Base-by-base conservation (phyloP, 176 grass and related monocot species). In the Rhynchospora breviuscula region DNA sequence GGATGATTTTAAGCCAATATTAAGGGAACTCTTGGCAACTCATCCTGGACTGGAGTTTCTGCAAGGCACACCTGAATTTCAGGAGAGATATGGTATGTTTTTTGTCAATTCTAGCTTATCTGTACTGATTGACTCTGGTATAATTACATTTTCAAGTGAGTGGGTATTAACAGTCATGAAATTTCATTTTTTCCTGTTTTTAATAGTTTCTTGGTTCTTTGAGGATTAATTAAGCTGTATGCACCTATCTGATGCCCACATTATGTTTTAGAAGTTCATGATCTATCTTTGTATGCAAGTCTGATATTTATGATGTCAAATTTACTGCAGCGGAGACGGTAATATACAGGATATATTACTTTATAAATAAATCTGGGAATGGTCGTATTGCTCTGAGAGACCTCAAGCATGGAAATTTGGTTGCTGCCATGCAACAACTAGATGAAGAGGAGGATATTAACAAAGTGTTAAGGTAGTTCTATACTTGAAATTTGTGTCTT, bases 341-440 rank as follows among this genome's bases (percentile, higher is more conserved):
- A 75, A 92, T 99, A 92, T 99, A 99, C 91, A 99, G 97, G 78
- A 99, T 99, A 85, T 99, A 95, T 84, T 99, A 99, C 91, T 99
- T 89, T 58, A 88, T 96, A 83, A 99, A 99, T 91, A 99, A 87
- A 93, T 84, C 91, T 88, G 97, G 91, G 86, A 99, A 96, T 93
- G 93, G 93, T 14, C 86, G 88, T 67, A 85, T 99, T 79, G 96
- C 93, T 40, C 87, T 99, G 14, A 93, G 93, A 90, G 97, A 99
- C 65, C 86, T 99, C 75, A 99, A 96, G 87, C 97, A 86, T 81
- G 97, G 97, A 74, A 93, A 94, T 93, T 90, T 99, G 91, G 88
- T 99, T 86, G 87, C 89, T 92, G 97, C 93, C 8, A 89, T 99
- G 91, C 93, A 92, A 84, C 97, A 99, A 83, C 82, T 95, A n/a